Conservation (phyloP, 75 land plant species). For the Sequoia sempervirens region DNA sequence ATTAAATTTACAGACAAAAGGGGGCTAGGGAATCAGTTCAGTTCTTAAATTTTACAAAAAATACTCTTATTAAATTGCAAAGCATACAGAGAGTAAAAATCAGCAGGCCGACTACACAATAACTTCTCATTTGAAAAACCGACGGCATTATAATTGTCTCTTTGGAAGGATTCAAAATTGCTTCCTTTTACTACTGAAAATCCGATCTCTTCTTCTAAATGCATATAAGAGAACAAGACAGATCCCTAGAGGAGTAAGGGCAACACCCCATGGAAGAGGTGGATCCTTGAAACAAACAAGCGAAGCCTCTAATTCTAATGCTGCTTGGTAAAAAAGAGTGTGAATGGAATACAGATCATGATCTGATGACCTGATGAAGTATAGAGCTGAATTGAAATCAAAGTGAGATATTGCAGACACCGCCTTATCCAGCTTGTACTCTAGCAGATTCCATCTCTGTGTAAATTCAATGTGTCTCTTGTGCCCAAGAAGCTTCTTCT, state of each 20-base stretch:
- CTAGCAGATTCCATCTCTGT: conserved; percentile 82
- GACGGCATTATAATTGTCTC: not conserved
- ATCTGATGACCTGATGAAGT: conserved; percentile 75
- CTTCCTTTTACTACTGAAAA: conserved; percentile 84
- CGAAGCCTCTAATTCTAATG: conserved; percentile 72
- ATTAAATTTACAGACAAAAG: not conserved
- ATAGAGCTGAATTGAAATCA: conserved; percentile 84
- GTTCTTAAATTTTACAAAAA: not conserved
- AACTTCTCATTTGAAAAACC: not conserved
- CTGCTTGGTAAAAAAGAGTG: conserved; percentile 62
- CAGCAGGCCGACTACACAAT: not conserved
- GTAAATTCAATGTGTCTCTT: conserved; percentile 55
- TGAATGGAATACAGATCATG: conserved; percentile 84
- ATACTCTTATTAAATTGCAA: not conserved
- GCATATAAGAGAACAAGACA: conserved; percentile 40
- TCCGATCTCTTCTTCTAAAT: conserved; percentile 62
- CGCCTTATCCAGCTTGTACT: conserved; percentile 82
- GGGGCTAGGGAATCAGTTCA: not conserved
- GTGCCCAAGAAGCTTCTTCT: conserved; percentile 45
- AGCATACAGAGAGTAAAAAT: not conserved
- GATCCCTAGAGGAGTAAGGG: conserved; percentile 17
- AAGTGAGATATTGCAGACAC: conserved; percentile 80
- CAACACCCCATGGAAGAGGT: conserved; percentile 88
- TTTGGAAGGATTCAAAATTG: conserved; percentile 49
- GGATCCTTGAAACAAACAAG: conserved; percentile 92